phyloP scores from a whole-genome alignment of 257 asterid species.

The Solanum dulcamara region DNA sequence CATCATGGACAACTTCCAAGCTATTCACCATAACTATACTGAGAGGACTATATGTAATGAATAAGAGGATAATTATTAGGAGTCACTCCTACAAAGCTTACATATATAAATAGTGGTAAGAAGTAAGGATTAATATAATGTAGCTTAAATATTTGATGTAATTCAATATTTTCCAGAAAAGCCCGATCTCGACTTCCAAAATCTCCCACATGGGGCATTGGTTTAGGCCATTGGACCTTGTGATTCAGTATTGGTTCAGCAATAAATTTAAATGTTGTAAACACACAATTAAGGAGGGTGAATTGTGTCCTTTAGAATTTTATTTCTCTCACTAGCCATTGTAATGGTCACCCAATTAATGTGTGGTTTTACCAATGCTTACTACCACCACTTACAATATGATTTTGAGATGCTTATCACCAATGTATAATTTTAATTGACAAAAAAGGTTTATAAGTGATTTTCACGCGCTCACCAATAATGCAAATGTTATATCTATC shows the following conservation, averaged over 20 bases:
- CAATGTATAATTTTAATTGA: no score
- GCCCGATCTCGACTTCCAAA: neutral
- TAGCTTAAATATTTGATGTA: neutral
- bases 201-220: neutral
- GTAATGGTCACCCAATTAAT: no score
- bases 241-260: neutral
- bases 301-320: no score
- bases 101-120: neutral
- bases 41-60: neutral
- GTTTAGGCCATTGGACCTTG: neutral
- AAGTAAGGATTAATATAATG: neutral
- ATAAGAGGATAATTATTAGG: neutral
- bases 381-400: no score
- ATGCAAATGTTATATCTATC: no score
- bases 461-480: no score
- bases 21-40: neutral
- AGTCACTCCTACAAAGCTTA: neutral
- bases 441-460: no score
- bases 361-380: no score
- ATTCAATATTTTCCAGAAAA: neutral
- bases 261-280: neutral
- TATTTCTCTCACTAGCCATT: no score
- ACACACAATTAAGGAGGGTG: no score
- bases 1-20: neutral
- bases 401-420: no score